These are phyloP conservation scores for Aphanomyces euteiches DNA, from an alignment of 352 stramenopile genomes.

Conservation along the genomic window DNA sequence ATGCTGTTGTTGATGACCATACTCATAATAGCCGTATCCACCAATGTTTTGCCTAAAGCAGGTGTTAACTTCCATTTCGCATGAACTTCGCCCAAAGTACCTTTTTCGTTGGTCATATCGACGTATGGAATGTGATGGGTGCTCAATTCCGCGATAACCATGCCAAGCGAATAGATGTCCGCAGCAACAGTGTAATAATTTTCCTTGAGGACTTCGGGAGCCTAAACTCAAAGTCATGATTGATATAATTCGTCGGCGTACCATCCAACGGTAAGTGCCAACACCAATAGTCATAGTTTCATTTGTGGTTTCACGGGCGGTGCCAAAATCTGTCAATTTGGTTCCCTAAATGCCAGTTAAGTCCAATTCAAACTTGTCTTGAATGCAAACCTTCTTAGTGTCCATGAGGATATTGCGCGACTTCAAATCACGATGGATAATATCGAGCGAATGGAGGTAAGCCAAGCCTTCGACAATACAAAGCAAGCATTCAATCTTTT, in stretches of 20 bases:
- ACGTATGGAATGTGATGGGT: constrained; percentile 35
- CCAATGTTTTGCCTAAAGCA: constrained; percentile 14
- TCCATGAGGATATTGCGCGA: constrained; percentile 43
- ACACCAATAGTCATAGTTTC: constrained; percentile 20
- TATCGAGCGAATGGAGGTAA: constrained; percentile 13
- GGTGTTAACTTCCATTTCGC: no score
- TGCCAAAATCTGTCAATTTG: constrained; percentile 3
- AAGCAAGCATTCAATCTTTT: constrained; percentile 7
- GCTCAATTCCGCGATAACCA: constrained; percentile 34
- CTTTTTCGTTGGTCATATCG: constrained; percentile 29
- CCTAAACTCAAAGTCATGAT: neutral
- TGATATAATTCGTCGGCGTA: neutral
- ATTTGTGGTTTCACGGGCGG: constrained; percentile 2
- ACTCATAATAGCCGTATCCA: constrained; percentile 30
- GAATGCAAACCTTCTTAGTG: neutral
- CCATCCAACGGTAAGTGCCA: constrained; percentile 14
- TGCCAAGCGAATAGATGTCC: constrained; percentile 37
- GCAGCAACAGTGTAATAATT: constrained; percentile 29
- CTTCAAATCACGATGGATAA: constrained; percentile 51
- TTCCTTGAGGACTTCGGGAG: neutral
- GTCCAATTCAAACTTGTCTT: neutral
- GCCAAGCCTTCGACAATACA: constrained; percentile 8
- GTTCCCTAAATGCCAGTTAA: constrained; percentile 1
- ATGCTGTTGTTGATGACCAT: constrained; percentile 14
- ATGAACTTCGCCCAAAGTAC: neutral